phyloP scores from a whole-genome alignment of 768 basidiomycete genomes.

The Arthromyces matolae region DNA sequence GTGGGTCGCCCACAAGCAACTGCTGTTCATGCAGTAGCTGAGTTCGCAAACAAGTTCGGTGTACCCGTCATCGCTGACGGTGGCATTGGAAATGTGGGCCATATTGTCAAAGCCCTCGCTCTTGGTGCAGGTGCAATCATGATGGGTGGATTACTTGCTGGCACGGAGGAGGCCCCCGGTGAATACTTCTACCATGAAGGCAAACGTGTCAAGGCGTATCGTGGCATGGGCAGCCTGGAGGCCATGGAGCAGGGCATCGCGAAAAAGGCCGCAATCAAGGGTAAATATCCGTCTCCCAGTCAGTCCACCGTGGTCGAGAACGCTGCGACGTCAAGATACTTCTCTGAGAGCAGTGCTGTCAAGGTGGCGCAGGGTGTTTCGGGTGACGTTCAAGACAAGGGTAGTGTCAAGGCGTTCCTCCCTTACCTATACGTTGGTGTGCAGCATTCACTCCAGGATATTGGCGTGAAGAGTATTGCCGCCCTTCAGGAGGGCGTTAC shows the following conservation, averaged over 20 bases:
- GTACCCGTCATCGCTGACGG: conserved; percentile 97
- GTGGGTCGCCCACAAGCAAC: conserved; percentile 97
- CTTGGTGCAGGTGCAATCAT: conserved; percentile 95
- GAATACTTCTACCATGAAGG: conserved; percentile 99
- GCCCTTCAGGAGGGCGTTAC: conserved; percentile 66
- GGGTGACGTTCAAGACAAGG: conserved; percentile 97
- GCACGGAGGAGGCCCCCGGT: conserved; percentile 95
- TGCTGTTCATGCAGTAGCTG: conserved; percentile 94
- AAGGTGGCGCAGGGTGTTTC: conserved; percentile 97
- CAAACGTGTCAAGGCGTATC: conserved; percentile 97
- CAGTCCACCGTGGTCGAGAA: conserved; percentile 65
- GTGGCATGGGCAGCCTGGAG: conserved; percentile 96
- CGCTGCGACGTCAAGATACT: conserved; percentile 94
- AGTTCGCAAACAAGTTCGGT: conserved; percentile 90
- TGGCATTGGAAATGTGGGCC: conserved; percentile 92
- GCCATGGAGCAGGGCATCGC: conserved; percentile 83
- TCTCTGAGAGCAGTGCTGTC: conserved; percentile 87
- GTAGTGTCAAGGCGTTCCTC: conserved; percentile 87
- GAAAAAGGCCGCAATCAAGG: conserved; percentile 24
- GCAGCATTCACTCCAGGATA: conserved; percentile 94
- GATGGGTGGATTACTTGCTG: conserved; percentile 97
- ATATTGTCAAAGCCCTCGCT: conserved; percentile 94
- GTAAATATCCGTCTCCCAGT: conserved; percentile 47
- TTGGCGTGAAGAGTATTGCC: conserved; percentile 68
- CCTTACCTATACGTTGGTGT: conserved; percentile 80